Conservation (phyloP, 805 yeast species). For the Saturnispora serradocipensis region DNA sequence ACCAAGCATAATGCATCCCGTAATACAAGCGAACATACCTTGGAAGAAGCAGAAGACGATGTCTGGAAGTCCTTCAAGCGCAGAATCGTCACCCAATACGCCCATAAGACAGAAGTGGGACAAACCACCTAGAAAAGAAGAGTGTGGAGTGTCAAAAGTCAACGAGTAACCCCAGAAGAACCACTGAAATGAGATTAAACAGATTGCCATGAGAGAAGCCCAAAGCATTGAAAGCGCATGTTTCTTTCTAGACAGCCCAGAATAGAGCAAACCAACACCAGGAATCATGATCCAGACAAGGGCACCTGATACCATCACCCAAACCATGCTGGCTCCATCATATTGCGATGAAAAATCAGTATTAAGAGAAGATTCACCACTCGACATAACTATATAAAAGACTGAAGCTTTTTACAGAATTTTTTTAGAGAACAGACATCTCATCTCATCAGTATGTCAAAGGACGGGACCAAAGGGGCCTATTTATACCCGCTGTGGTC, state of each 20-base stretch:
- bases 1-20: slow-evolving; percentile 91
- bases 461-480: background rate
- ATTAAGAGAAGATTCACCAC: background rate
- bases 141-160: slow-evolving; percentile 47
- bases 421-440: background rate
- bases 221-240: slow-evolving; percentile 91
- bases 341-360: slow-evolving; percentile 64
- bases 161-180: slow-evolving; percentile 97
- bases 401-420: too few relatives aligned
- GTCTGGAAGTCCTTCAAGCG: slow-evolving; percentile 70
- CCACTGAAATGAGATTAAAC: slow-evolving; percentile 88
- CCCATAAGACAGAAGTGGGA: slow-evolving; percentile 72
- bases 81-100: slow-evolving; percentile 74
- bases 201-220: slow-evolving; percentile 87
- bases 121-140: slow-evolving; percentile 72
- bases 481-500: background rate
- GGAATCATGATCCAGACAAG: slow-evolving; percentile 96
- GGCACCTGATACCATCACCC: slow-evolving; percentile 70
- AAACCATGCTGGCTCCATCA: slow-evolving; percentile 71
- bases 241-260: slow-evolving; percentile 89
- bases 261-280: slow-evolving; percentile 87
- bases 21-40: slow-evolving; percentile 92
- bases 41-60: slow-evolving; percentile 85
- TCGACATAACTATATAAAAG: background rate
- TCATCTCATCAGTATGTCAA: background rate